A percentile compares a stretch with the other conserved stretches of the same genome.
Conservation (phyloP, 2,329 filamentous ascomycete genomes). For the Nothophaeocryptopus gaeumannii region DNA sequence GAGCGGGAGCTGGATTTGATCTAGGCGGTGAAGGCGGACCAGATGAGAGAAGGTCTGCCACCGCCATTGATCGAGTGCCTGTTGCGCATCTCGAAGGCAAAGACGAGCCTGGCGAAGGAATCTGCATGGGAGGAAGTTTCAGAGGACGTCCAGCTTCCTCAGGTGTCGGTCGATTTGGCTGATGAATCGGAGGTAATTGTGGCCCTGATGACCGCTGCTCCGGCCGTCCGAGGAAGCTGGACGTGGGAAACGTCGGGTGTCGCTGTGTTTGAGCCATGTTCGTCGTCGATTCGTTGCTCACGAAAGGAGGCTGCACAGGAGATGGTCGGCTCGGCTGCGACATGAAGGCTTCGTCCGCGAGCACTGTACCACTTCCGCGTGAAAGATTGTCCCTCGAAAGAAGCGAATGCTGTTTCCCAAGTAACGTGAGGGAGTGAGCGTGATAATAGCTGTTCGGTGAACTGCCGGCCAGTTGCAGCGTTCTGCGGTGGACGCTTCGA, state of each 20-base stretch:
- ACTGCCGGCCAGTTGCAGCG: not conserved
- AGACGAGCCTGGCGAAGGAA: slow-evolving; percentile 36
- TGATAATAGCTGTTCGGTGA: not conserved
- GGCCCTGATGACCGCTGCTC: slow-evolving; percentile 40
- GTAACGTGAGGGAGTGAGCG: not conserved
- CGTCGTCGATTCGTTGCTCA: slow-evolving; percentile 32
- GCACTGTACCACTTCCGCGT: too few relatives aligned
- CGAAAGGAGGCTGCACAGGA: slow-evolving; percentile 42
- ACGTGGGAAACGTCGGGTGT: slow-evolving; percentile 40
- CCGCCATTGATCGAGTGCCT: slow-evolving; percentile 19
- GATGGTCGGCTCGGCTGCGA: slow-evolving; percentile 34
- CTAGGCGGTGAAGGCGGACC: slow-evolving; percentile 34
- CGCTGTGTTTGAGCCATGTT: slow-evolving; percentile 49
- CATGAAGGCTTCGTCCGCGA: slow-evolving; percentile 20
- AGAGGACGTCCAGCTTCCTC: slow-evolving; percentile 21
- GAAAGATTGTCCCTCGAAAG: too few relatives aligned
- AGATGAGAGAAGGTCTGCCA: slow-evolving; percentile 27
- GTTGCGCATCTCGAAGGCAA: slow-evolving; percentile 15
- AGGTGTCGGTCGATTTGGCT: slow-evolving; percentile 6
- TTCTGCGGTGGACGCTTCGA: too few relatives aligned
- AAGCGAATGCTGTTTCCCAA: too few relatives aligned
- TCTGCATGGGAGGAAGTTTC: slow-evolving; percentile 38
- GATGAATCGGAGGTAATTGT: slow-evolving; percentile 36
- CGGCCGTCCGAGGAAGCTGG: slow-evolving; percentile 40
- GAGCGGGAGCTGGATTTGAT: slow-evolving; percentile 7